phyloP scores from a whole-genome alignment of 495 filamentous ascomycete species.

The Aspergillus steynii region DNA sequence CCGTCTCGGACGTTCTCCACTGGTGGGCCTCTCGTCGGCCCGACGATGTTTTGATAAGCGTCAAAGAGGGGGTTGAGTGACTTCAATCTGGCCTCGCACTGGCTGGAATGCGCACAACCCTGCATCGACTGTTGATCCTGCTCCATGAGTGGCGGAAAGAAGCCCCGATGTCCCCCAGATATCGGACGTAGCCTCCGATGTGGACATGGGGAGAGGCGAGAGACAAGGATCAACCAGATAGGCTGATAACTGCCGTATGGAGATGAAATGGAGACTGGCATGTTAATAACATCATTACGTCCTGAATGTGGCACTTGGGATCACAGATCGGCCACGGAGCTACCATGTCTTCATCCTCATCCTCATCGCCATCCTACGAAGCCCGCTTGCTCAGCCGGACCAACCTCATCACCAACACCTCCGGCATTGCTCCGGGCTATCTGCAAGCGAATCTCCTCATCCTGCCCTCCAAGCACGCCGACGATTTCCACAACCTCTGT shows the following conservation, averaged over 20 bases:
- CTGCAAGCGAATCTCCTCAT: constrained; percentile 61
- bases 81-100: background rate
- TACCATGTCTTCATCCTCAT: too few relatives aligned
- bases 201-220: constrained; percentile 25
- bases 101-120: background rate
- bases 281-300: too few relatives aligned
- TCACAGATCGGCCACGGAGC: background rate
- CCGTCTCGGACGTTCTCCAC: background rate
- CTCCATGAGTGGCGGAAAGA: background rate
- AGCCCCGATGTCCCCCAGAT: background rate
- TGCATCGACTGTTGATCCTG: background rate
- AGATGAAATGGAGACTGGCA: background rate
- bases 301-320: too few relatives aligned
- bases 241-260: background rate
- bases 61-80: background rate
- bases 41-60: constrained; percentile 5
- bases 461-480: constrained; percentile 49
- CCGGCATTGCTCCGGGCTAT: constrained; percentile 51
- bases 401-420: constrained; percentile 42
- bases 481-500: constrained; percentile 54
- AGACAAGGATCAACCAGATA: background rate
- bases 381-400: constrained; percentile 24
- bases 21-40: background rate
- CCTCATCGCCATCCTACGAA: background rate
- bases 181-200: constrained; percentile 13